Evolutionary conservation across 1,284 basidiomycete species (phyloP), one percentile per base, ranked within the genome.

Genomic region (Ganoderma lingzhi): DNA sequence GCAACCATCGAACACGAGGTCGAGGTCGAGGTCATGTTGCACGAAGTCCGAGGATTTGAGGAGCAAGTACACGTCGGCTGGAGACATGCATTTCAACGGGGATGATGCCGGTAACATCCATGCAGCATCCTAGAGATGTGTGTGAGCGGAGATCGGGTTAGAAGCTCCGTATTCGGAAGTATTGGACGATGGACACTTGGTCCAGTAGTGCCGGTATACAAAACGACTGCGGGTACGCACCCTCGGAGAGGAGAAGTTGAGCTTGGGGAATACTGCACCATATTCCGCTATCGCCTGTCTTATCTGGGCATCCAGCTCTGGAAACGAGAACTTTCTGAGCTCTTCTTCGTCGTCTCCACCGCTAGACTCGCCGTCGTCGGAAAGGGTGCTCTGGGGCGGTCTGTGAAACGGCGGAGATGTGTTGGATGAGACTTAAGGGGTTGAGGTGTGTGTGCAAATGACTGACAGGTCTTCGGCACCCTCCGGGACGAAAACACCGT

Each of bases 1-100:
- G 72, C 91, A 92, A 0, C 88, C 90, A 19, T 88, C 87, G 69
- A 94, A 93, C 17, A 94, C 89, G 45, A 77, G 83, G 19, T 84
- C 84, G 6, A 83, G 77, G 71, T 86, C 87, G 4, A 97, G 79
- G 78, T 97, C 97, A 73, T 97, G 94, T 8, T 88, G 86, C 59
- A 96, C 85, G 75, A 98, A 98, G 78, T 98, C 95, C 61, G 94
- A 96, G 2, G 94, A 95, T 81, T 99, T 99, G 73, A 99, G 87
- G 0, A 98, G 83, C 59, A 98, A 86, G 80, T 98, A 99, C 35
- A 99, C 91, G 75, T 99, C 97, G 4, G 93, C 89, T 0, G 96
- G 96, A 1, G 90, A 89, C 8, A 89, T 91, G 80, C 97, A 98
- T 81, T 93, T 93, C 51, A 99, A 83, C 0, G 94, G 95, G 0